Base-by-base conservation (phyloP, 306 rosid species). In the Benincasa hispida region DNA sequence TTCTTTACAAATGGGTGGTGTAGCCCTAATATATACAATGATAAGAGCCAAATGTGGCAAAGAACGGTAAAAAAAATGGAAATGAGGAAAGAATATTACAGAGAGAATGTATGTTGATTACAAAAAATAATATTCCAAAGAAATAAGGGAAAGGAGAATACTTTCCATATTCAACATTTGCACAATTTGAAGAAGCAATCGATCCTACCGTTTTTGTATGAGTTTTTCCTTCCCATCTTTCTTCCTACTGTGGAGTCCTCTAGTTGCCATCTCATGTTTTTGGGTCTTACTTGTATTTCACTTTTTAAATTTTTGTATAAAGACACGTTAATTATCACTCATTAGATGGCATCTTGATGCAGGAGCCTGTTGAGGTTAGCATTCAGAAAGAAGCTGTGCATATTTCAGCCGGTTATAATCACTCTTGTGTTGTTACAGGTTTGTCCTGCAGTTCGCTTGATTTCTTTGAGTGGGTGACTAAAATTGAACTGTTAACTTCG, bases 361-460 rank as follows among this genome's bases (percentile, higher is more conserved):
- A 93, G 98, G 91, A 80, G 76, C 97, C 98, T 60, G 77, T 84
- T 79, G 86, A 79, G 82, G 88, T 90, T 72, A 96, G 91, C 73
- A 79, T 86, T 78, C 84, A 83, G 83, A 90, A 86, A 82, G 88
- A 87, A 82, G 79, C 90, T 80, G 82, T 88, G 72, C 89, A 84
- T 27, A 87, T 93, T 66, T 84, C 92, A 75, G 91, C 97, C 73
- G 98, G 98, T 78, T 93, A 93, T 81, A 84, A 82, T 82, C 98
- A 93, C 77, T 93, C 98, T 22, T 81, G 92, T 83, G 97, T 93
- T 24, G 74, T 93, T 79, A 88, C 98, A 81, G 98, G 98, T 93
- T 21, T 83, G 87, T 63, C 21, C 68, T 77, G 61, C 42, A 51
- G 68, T 45, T 6, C 21, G 5, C 50, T 66, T 37, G 55, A 42